Evolutionary conservation across 305 asterid species (phyloP), one percentile per base, ranked within the genome.

Genomic region (Rubia occidens): DNA sequence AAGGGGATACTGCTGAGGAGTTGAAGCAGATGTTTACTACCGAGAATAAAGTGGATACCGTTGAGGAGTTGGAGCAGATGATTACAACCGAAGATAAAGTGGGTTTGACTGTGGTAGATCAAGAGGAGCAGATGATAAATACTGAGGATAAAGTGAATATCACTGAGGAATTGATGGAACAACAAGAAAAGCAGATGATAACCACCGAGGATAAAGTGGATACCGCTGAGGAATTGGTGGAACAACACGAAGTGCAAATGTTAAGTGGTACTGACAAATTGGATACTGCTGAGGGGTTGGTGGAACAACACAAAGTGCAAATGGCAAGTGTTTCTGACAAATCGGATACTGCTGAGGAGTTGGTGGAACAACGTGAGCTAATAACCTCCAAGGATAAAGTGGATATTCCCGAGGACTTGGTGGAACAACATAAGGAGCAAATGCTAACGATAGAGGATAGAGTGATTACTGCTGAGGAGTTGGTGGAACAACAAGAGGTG

Each of bases 111-210:
- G 54, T 13, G 54, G 54, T 47, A 18, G 54, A 47, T 47, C 54
- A 47, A 47, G 54, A 47, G 20, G 71, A 68, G 49, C 45, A 68
- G 39, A 43, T 47, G 39, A 68, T 76, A 67, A 55, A 29, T 40
- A 53, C 21, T 18, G 54, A 47, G 54, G 17, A 47, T 14, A 47
- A 15, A 14, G 18, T 47, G 17, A 14, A 47, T 47, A 14, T n/a
- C 17, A 1, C 54, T 66, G 73, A 56, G 75, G 80, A 43, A 60
- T 60, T 73, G 51, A 61, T 56, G 72, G 82, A 81, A 69, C 29
- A 54, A 54, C 60, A 18, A 54, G 24, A 54, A 20, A 11, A 68
- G 21, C 45, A 68, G 39, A 43, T 56, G 47, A 68, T 76, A 67
- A 64, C 40, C 26, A 59, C n/a, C 32, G 21, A 4, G 9, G 56